A percentile compares a stretch with the other conserved stretches of the same genome.
Evolutionary conservation across 169 alveolate species (phyloP).

Genomic region (Plasmodium knowlesi): DNA sequence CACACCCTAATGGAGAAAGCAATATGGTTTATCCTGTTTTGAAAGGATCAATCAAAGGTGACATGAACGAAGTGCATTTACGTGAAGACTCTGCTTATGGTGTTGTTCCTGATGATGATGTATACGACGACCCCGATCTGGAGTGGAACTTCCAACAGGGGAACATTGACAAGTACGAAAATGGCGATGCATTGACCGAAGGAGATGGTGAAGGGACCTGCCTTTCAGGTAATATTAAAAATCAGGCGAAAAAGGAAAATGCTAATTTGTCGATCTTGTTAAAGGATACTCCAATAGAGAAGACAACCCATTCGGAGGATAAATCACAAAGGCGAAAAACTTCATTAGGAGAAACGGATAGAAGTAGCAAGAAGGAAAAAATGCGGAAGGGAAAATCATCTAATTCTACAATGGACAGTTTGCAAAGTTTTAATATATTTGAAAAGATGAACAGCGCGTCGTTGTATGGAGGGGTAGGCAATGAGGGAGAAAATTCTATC

Average conservation of each 20-base stretch:
- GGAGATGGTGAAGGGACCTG: background rate
- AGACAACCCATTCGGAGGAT: background rate
- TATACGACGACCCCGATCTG: background rate
- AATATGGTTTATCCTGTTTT: background rate
- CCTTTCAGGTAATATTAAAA: background rate
- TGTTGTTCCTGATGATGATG: background rate
- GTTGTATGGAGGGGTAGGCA: slow-evolving; percentile 9
- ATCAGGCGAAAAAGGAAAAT: background rate
- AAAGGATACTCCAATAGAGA: background rate
- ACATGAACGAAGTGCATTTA: background rate
- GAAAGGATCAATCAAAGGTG: background rate
- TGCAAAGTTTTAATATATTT: slow-evolving; percentile 24
- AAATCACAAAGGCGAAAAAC: background rate
- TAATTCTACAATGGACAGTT: slow-evolving; percentile 2
- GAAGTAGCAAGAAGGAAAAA: slow-evolving; percentile 55
- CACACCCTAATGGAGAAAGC: background rate
- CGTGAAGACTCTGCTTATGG: background rate
- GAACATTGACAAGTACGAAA: background rate
- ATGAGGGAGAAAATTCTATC: background rate
- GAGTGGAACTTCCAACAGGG: background rate
- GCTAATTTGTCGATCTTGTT: background rate
- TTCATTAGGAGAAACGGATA: background rate
- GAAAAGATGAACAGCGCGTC: slow-evolving; percentile 69
- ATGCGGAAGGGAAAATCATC: slow-evolving; percentile 8
- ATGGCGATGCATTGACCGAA: background rate